These are phyloP conservation scores for Aspergillus ruber DNA, from an alignment of 2,329 filamentous ascomycete genomes.

Conservation along the genomic window DNA sequence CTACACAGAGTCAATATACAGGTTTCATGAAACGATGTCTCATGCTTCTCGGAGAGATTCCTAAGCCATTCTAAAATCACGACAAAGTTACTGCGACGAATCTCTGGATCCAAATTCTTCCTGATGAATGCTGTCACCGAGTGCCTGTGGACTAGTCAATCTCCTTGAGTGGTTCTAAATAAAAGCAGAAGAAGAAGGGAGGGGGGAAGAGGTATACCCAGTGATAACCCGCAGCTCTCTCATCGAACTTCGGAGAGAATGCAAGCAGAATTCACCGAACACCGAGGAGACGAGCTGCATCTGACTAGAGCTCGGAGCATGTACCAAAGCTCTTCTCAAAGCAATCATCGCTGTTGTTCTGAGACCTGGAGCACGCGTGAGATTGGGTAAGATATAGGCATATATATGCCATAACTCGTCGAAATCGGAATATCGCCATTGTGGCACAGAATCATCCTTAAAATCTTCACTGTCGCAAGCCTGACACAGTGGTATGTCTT, in stretches of 20 bases:
- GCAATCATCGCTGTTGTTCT: slow-evolving; percentile 66
- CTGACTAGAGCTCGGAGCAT: slow-evolving; percentile 54
- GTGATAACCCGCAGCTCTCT: slow-evolving; percentile 80
- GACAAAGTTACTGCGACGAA: slow-evolving; percentile 59
- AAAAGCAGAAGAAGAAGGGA: neutral
- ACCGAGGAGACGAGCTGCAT: slow-evolving; percentile 62
- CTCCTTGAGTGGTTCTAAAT: neutral
- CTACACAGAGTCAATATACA: slow-evolving; percentile 82
- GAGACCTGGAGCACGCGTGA: slow-evolving; percentile 49
- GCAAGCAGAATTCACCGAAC: slow-evolving; percentile 73
- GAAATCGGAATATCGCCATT: slow-evolving; percentile 15
- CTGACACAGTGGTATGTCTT: slow-evolving; percentile 24
- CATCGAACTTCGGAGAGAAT: slow-evolving; percentile 73
- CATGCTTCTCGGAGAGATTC: slow-evolving; percentile 62
- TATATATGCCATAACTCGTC: slow-evolving; percentile 39
- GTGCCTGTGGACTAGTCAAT: slow-evolving; percentile 39
- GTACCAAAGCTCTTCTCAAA: slow-evolving; percentile 62
- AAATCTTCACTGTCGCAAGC: slow-evolving; percentile 31
- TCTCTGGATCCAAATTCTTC: slow-evolving; percentile 39
- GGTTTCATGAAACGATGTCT: slow-evolving; percentile 68
- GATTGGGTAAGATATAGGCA: slow-evolving; percentile 33
- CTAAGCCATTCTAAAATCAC: slow-evolving; percentile 65
- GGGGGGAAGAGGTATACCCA: slow-evolving; percentile 41
- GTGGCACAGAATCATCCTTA: slow-evolving; percentile 8
- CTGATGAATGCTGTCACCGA: slow-evolving; percentile 62